phyloP scores from a whole-genome alignment of 2,329 filamentous ascomycete genomes.

The Xylariales sp. region DNA sequence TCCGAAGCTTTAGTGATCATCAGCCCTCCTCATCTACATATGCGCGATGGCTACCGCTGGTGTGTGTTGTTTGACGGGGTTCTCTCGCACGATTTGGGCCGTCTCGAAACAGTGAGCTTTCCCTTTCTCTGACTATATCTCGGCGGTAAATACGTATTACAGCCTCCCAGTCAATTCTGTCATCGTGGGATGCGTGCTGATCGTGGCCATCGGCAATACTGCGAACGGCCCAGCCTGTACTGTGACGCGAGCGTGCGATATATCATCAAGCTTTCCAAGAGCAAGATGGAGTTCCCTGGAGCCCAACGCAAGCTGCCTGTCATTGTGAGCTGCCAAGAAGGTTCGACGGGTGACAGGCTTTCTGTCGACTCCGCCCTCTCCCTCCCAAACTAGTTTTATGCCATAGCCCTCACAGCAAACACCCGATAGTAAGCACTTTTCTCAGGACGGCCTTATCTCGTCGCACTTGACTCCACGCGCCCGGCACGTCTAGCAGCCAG shows the following conservation, averaged over 20 bases:
- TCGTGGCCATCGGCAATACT: background rate
- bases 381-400: background rate
- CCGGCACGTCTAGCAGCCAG: background rate
- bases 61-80: background rate
- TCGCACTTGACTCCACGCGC: background rate
- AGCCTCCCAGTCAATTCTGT: background rate
- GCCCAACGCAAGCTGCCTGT: background rate
- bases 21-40: background rate
- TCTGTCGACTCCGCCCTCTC: background rate
- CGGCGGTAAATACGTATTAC: background rate
- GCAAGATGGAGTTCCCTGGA: background rate
- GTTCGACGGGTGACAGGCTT: background rate
- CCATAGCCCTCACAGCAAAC: background rate
- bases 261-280: background rate
- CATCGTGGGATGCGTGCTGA: background rate
- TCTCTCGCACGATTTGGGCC: background rate
- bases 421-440: background rate
- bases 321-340: background rate
- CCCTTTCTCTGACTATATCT: conserved; percentile 1
- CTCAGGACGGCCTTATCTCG: background rate
- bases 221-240: background rate
- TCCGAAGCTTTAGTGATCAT: background rate
- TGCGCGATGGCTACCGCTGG: background rate
- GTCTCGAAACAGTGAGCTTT: background rate
- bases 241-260: background rate